These are phyloP conservation scores for Melanopsichium pennsylvanicum DNA, from an alignment of 1,284 basidiomycete species.

Conservation along the genomic window DNA sequence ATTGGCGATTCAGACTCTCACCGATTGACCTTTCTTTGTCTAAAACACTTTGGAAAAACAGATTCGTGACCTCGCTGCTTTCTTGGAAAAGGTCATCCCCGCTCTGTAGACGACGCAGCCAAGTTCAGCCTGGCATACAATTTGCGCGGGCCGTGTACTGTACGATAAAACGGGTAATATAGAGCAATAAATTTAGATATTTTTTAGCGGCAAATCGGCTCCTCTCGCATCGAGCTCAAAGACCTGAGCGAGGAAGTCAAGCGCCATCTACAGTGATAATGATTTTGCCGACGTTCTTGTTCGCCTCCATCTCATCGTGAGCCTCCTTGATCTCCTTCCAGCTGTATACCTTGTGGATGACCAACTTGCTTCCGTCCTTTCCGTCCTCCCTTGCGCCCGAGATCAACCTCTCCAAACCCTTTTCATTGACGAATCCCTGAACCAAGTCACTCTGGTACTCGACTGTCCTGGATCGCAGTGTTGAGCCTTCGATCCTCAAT, in stretches of 20 bases:
- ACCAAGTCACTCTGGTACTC: slow-evolving; percentile 84
- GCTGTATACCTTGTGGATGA: slow-evolving; percentile 72
- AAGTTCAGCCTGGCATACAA: background rate
- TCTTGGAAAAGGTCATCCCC: slow-evolving; percentile 52
- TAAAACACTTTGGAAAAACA: background rate
- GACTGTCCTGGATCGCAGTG: slow-evolving; percentile 78
- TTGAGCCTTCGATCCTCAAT: slow-evolving; percentile 86
- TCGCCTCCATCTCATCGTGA: slow-evolving; percentile 84
- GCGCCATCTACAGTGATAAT: slow-evolving; percentile 41
- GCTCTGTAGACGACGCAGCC: slow-evolving; percentile 22
- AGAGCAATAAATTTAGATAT: too few relatives aligned
- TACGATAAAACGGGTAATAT: background rate
- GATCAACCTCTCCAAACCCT: slow-evolving; percentile 41
- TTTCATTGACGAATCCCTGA: slow-evolving; percentile 70
- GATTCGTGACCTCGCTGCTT: slow-evolving; percentile 54
- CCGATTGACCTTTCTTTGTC: background rate
- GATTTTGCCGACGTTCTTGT: slow-evolving; percentile 75
- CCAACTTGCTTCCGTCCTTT: slow-evolving; percentile 35
- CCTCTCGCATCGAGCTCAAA: background rate
- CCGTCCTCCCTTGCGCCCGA: slow-evolving; percentile 5
- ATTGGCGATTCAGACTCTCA: background rate
- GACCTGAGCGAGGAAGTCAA: background rate
- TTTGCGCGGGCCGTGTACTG: slow-evolving; percentile 1
- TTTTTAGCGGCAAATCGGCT: too few relatives aligned
- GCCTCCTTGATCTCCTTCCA: slow-evolving; percentile 85